phyloP scores from a whole-genome alignment of 2,329 filamentous ascomycete genomes.

The Cercospora zeina region DNA sequence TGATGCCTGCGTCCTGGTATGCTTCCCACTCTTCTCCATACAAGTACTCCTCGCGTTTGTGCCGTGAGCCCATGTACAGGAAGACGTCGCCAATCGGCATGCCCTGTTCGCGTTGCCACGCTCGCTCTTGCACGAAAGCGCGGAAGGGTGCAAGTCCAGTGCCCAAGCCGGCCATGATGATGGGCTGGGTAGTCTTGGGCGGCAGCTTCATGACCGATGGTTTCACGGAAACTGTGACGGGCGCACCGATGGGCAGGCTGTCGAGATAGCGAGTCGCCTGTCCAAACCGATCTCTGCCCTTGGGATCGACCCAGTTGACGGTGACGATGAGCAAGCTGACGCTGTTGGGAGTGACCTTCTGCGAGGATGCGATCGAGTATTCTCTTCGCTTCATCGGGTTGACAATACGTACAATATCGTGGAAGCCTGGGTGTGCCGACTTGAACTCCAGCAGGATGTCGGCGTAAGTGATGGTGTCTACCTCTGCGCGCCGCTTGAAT shows the following conservation, averaged over 20 bases:
- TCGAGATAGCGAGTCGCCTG: slow-evolving; percentile 91
- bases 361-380: slow-evolving; percentile 98
- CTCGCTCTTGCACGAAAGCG: slow-evolving; percentile 96
- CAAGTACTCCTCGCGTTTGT: slow-evolving; percentile 97
- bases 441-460: slow-evolving; percentile 87
- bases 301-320: slow-evolving; percentile 89
- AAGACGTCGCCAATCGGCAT: slow-evolving; percentile 92
- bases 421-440: slow-evolving; percentile 84
- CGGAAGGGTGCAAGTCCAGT: slow-evolving; percentile 98
- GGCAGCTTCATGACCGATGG: slow-evolving; percentile 99
- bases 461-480: slow-evolving; percentile 87
- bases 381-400: slow-evolving; percentile 91
- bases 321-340: slow-evolving; percentile 96
- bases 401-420: slow-evolving; percentile 85
- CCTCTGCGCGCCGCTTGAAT: slow-evolving; percentile 88
- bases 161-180: slow-evolving; percentile 99
- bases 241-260: slow-evolving; percentile 69
- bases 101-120: slow-evolving; percentile 96
- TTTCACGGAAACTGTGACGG: slow-evolving; percentile 91
- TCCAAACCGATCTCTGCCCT: slow-evolving; percentile 84
- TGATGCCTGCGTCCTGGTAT: slow-evolving; percentile 90
- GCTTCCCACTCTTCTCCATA: slow-evolving; percentile 99
- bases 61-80: slow-evolving; percentile 93
- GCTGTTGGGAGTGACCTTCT: slow-evolving; percentile 86
- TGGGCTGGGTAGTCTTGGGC: slow-evolving; percentile 76